phyloP scores from a whole-genome alignment of 169 alveolate species.

The Plasmodium vinckei region DNA sequence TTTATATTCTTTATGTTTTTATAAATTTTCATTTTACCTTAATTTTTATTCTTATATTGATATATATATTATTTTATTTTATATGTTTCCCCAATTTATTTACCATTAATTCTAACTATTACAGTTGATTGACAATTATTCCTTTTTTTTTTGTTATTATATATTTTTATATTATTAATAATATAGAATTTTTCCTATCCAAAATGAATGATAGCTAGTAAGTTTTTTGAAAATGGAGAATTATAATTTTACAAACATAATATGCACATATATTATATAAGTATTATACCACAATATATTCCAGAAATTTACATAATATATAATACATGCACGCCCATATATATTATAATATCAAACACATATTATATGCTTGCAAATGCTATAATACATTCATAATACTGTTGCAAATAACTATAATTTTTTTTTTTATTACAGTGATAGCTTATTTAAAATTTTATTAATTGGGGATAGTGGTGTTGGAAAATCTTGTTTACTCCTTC shows the following conservation, averaged over 20 bases:
- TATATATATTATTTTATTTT: conserved; percentile 7
- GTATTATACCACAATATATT: not conserved
- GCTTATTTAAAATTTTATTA: conserved; percentile 94
- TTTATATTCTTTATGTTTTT: not conserved
- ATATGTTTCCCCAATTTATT: not conserved
- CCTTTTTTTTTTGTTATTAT: conserved; percentile 29
- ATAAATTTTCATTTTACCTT: not conserved
- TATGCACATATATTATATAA: not conserved
- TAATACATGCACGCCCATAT: conserved; percentile 4
- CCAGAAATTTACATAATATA: not conserved
- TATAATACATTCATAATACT: too few species aligned
- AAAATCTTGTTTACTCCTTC: conserved; percentile 95
- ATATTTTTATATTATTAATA: conserved; percentile 11
- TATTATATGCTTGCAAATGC: not conserved
- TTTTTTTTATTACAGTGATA: conserved; percentile 84
- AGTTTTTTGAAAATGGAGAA: conserved; percentile 14
- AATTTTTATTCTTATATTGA: not conserved
- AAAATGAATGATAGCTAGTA: conserved; percentile 71
- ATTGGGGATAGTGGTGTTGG: conserved; percentile 99
- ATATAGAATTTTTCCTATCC: conserved; percentile 37
- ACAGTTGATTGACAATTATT: conserved; percentile 14
- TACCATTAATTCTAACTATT: conserved; percentile 17
- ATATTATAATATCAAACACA: not conserved
- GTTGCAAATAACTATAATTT: too few species aligned
- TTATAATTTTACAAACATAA: not conserved